Evolutionary conservation across 306 rosid genomes (phyloP).

Genomic region (Sicyos baderoa): DNA sequence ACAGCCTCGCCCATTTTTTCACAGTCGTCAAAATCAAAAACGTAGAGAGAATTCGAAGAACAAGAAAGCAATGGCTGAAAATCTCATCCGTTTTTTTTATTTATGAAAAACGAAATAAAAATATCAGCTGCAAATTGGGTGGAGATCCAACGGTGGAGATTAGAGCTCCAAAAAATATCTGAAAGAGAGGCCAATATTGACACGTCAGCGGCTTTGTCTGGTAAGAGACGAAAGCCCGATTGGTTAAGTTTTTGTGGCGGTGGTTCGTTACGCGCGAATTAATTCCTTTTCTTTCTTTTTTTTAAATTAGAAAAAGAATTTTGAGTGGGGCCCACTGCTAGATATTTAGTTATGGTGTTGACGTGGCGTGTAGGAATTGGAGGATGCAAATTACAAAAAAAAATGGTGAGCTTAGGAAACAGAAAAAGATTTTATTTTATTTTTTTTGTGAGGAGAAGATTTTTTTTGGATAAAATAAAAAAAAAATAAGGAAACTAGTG

Average conservation of each 20-base stretch:
- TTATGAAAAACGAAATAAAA: neutral
- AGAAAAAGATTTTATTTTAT: neutral
- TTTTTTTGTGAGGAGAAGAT: too few species aligned
- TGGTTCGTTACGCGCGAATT: neutral
- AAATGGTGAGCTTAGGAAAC: neutral
- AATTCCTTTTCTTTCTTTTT: neutral
- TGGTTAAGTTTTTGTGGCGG: constrained; percentile 13
- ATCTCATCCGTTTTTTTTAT: constrained; percentile 12
- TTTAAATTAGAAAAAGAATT: neutral
- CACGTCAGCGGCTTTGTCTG: constrained; percentile 13
- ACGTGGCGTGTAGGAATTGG: too few species aligned
- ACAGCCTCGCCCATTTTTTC: constrained; percentile 52
- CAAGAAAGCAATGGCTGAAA: constrained; percentile 6
- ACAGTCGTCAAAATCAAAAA: neutral
- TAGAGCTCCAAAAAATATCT: neutral
- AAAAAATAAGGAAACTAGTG: too few species aligned
- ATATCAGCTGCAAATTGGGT: neutral
- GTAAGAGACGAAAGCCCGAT: neutral
- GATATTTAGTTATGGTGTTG: neutral
- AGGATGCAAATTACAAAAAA: too few species aligned
- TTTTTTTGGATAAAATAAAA: too few species aligned
- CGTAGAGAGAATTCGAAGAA: neutral
- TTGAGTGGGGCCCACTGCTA: neutral
- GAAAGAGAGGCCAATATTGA: neutral
- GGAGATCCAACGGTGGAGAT: constrained; percentile 34